Evolutionary conservation across 2,329 filamentous ascomycete genomes (phyloP), one percentile per base, ranked within the genome.

Genomic region (Tricladium varicosporioides): DNA sequence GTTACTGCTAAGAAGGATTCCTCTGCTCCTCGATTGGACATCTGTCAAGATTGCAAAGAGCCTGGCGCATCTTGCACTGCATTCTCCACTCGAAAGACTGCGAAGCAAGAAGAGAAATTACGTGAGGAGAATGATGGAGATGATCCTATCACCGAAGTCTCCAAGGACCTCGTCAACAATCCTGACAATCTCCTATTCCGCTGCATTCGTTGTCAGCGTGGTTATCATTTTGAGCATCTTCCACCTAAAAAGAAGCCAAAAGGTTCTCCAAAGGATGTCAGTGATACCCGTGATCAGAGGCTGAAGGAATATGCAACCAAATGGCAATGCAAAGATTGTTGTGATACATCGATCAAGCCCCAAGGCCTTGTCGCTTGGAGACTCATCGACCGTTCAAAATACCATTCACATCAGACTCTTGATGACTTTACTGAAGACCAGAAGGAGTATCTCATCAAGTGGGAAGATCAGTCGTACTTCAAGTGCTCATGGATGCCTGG

Each of bases 381-480:
- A 58, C 91, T 91, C 0, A 71, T 77, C 0, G 76, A 88, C 64
- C 75, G 81, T 19, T 77, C 83, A 11, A 74, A 73, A 1, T 86
- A 87, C 64, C 71, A 74, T 13, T 69, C 77, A 3, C 82, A 80
- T 1, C 76, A 79, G 52, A 74, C 76, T 1, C 78, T 79, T 48
- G 74, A 83, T 27, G 74, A 82, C 53, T 74, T 90, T n/a, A 72
- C 75, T 10, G 88, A 94, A 67, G 88, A 91, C 54, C 79, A 89
- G n/a, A 92, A 92, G 63, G 91, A 97, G 64, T 99, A 97, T 67
- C 81, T 99, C 2, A 76, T 99, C 65, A 96, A 94, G 70, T 97
- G 92, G 91, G 85, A 88, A 46, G 78, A 79, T 0, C 80, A 83
- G 55, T 96, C 93, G 0, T 95, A 97, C 67, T 88, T 86, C 61